Base-by-base conservation (phyloP, 805 yeast species). In the Starmerella potacharoeniae region DNA sequence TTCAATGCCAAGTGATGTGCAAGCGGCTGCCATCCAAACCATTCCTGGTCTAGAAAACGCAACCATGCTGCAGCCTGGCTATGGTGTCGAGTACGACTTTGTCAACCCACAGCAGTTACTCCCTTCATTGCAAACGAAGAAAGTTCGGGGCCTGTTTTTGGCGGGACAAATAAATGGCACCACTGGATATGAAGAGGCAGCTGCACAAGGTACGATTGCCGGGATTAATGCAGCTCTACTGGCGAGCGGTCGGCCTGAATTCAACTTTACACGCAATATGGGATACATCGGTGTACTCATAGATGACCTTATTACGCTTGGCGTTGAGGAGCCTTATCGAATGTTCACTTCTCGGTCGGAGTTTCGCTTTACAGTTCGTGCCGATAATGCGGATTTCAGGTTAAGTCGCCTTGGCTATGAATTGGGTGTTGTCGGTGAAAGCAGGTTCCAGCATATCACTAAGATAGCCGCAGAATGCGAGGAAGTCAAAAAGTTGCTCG, bases 151-250 rank as follows among this genome's bases (percentile, higher is more conserved):
- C 0, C 69, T 93, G 39, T 93, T 71, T 67, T 72, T 93, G 46
- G 99, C 98, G 0, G 99, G 99, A 1, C 99, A 93, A 68, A 93
- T 93, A 43, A 93, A 93, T 66, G 99, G 99, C 36, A 93, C 99
- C 0, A 93, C 99, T 0, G 99, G 99, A 0, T 93, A 93, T 64
- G 99, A 93, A 71, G 99, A 93, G 67, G 99, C 99, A 0, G 96
- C 96, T 2, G 85, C 97, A 0, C 98, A 93, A 65, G 99, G 99
- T 1, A 76, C 88, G 53, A 71, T 93, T 46, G 98, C 99, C 1
- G 99, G 99, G 9, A 83, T 90, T 41, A 93, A 93, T 68, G 97
- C 98, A 0, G 96, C 96, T 0, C 71, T 88, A 30, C 63, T 81
- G 0, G 66, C 69, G 11, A 65, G 63, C 35, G 66, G 66, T 8